Base-by-base conservation (phyloP, 306 rosid genomes). In the Vachellia collinsii region DNA sequence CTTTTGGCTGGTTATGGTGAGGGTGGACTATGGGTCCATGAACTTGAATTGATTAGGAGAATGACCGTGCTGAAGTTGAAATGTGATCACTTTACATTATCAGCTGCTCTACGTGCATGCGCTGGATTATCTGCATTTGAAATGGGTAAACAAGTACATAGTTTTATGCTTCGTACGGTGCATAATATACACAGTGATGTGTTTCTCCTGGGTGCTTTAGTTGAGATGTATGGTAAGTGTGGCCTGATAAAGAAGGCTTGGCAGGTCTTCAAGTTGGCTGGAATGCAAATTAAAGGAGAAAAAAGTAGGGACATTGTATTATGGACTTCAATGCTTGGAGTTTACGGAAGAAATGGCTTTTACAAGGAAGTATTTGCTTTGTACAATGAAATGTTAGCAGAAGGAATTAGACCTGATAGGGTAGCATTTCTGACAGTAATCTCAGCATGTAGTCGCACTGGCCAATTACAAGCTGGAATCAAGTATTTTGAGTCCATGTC, bases 251-350 rank as follows among this genome's bases (percentile, higher is more conserved):
- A 83, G 76, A 88, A 89, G 80, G 94, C 94, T 54, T 68, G 83
- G 90, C 81, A 67, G 71, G 91, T 91, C 41, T 93, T 91, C 75
- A 72, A 80, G 72, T 76, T 88, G 77, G 81, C 67, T 39, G 94
- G 97, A 70, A 75, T 87, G 71, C 86, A 72, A 48, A 75, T 64
- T 11, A 85, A 64, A 72, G 83, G 78, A 56, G 88, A 73, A 75
- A 80, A 81, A 78, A 84, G 79, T 51, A 87, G 91, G 48, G 95
- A 92, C 37, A 77, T 93, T 72, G 89, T 93, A 76, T 61, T 89
- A 11, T 93, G 94, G 91, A 93, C 96, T 89, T 88, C 96, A 73
- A 83, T 93, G 87, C 92, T 93, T 76, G 89, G 92, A 77, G 94
- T 84, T 4, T 93, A 88, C 78, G 94, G 94, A 69, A 91, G 88